Evolutionary conservation across 768 basidiomycete species (phyloP).

Genomic region (Mycena maculata): DNA sequence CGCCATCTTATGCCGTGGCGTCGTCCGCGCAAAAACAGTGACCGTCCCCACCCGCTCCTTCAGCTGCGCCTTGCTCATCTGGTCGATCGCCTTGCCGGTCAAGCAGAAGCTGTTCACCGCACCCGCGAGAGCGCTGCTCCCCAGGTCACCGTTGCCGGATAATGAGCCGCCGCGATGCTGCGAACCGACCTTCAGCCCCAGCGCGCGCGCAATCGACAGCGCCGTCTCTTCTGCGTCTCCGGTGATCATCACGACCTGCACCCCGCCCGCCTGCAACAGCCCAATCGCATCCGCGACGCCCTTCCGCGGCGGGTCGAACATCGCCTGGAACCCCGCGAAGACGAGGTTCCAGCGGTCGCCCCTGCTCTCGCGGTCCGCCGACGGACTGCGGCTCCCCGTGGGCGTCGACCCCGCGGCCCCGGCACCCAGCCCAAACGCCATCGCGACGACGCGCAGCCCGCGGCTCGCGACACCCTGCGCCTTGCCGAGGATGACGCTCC

Average conservation of each 20-base stretch:
- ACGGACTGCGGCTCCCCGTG: constrained; percentile 37
- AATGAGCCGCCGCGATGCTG: constrained; percentile 53
- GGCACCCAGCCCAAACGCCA: constrained; percentile 87
- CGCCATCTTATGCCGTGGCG: constrained; percentile 97
- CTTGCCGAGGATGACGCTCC: constrained; percentile 73
- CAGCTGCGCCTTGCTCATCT: constrained; percentile 83
- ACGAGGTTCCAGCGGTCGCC: constrained; percentile 67
- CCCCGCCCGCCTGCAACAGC: constrained; percentile 83
- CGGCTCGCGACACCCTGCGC: constrained; percentile 78
- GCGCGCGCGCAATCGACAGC: constrained; percentile 84
- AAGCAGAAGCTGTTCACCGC: constrained; percentile 59
- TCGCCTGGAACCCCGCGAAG: constrained; percentile 94
- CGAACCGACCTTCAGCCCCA: constrained; percentile 84
- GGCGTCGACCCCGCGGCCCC: constrained; percentile 23
- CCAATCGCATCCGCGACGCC: constrained; percentile 93
- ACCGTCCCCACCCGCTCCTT: constrained; percentile 84
- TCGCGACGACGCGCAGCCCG: constrained; percentile 89
- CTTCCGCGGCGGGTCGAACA: constrained; percentile 94
- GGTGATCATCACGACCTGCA: constrained; percentile 99
- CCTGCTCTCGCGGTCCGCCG: constrained; percentile 5
- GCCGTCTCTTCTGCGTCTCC: constrained; percentile 95
- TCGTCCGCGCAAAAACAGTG: constrained; percentile 94
- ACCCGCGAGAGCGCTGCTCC: constrained; percentile 35
- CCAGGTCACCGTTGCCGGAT: constrained; percentile 49
- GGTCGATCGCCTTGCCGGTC: constrained; percentile 88